phyloP scores from a whole-genome alignment of 2,329 filamentous ascomycete species.

The Sarocladium oryzae region DNA sequence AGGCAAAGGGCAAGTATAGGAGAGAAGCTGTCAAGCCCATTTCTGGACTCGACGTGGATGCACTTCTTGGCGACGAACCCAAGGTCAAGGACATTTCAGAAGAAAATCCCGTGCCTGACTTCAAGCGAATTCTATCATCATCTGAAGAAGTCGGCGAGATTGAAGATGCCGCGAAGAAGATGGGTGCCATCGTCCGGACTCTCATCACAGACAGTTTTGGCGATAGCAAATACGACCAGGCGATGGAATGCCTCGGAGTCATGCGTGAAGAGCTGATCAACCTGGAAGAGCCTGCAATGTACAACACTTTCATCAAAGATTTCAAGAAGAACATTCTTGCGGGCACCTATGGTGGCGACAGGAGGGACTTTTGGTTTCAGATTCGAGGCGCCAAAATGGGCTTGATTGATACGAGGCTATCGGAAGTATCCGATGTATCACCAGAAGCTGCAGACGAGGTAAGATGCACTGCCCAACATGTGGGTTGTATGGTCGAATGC shows the following conservation, averaged over 20 bases:
- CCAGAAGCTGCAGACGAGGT: constrained; percentile 65
- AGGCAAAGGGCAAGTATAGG: constrained; percentile 65
- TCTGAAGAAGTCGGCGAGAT: constrained; percentile 57
- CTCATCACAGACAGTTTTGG: constrained; percentile 70
- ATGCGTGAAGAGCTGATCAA: constrained; percentile 72
- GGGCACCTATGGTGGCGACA: constrained; percentile 67
- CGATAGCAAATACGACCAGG: constrained; percentile 66
- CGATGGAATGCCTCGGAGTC: constrained; percentile 67
- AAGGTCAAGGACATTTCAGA: constrained; percentile 39
- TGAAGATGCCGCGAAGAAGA: constrained; percentile 63
- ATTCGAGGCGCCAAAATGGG: constrained; percentile 63
- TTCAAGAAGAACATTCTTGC: constrained; percentile 68
- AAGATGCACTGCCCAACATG: constrained; percentile 14
- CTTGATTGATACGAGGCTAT: constrained; percentile 59
- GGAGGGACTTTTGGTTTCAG: constrained; percentile 76
- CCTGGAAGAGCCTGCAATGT: constrained; percentile 68
- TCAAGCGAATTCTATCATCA: constrained; percentile 68
- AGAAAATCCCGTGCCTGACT: constrained; percentile 81
- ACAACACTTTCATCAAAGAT: constrained; percentile 64
- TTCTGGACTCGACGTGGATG: constrained; percentile 82
- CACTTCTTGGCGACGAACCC: constrained; percentile 57
- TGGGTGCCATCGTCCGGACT: constrained; percentile 62
- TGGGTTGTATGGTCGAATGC: neutral
- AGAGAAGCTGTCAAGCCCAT: constrained; percentile 72
- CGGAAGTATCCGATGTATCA: constrained; percentile 58